Evolutionary conservation across 179 eudicot genomes (phyloP).

Genomic region (Silene noctiflora): DNA sequence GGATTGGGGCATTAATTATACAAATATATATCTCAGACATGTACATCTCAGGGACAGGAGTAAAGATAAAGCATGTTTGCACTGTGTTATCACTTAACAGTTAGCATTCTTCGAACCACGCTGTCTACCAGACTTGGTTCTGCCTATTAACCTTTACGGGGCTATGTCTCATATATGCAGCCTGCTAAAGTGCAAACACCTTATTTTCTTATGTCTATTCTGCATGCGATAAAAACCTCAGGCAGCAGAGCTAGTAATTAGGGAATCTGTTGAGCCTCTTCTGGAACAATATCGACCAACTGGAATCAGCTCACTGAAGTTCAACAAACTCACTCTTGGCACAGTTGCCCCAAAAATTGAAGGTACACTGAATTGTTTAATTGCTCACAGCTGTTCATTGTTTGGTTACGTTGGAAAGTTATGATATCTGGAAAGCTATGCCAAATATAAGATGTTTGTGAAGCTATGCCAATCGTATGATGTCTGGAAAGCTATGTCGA

Average conservation of each 20-base stretch:
- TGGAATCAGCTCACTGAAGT: conserved; percentile 77
- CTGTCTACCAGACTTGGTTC: background rate
- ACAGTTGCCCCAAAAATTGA: conserved; percentile 91
- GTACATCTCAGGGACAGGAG: background rate
- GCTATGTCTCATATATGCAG: background rate
- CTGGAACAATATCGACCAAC: conserved; percentile 88
- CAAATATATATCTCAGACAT: background rate
- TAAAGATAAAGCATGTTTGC: background rate
- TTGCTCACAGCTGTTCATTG: background rate
- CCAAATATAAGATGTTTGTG: background rate
- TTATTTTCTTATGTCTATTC: background rate
- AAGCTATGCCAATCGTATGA: background rate
- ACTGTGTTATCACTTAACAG: background rate
- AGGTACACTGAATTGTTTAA: conserved; percentile 34
- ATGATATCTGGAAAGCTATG: background rate
- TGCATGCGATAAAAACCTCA: conserved; percentile 28
- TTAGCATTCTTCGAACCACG: background rate
- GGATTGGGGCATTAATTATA: background rate
- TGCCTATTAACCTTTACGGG: background rate
- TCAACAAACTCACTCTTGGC: conserved; percentile 83
- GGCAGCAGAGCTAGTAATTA: conserved; percentile 74
- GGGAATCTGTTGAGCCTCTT: conserved; percentile 85
- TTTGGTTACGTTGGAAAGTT: background rate
- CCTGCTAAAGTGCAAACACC: background rate
- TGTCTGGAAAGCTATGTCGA: background rate